Conservation (phyloP, 768 basidiomycete species). For the Kwoniella dendrophila region DNA sequence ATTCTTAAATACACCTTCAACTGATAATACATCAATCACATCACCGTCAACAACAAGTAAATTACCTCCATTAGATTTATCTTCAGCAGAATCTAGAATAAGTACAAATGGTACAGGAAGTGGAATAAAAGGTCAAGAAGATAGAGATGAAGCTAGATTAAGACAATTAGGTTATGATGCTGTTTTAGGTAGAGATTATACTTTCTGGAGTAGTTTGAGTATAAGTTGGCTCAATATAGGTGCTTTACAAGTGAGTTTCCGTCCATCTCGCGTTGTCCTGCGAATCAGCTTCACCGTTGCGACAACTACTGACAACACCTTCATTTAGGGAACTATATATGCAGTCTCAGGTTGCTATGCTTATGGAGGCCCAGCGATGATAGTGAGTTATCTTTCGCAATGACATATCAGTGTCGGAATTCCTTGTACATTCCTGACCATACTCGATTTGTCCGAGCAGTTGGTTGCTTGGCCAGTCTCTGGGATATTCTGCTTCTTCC, state of each 20-base stretch:
- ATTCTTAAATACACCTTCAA: slow-evolving; percentile 1
- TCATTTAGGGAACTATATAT: slow-evolving; percentile 46
- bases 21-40: neutral
- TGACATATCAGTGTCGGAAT: slow-evolving; percentile 1
- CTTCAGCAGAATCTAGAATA: slow-evolving; percentile 3
- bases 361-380: slow-evolving; percentile 54
- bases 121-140: slow-evolving; percentile 25
- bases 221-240: slow-evolving; percentile 53
- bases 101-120: neutral
- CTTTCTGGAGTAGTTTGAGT: slow-evolving; percentile 53
- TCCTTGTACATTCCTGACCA: neutral
- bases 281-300: neutral
- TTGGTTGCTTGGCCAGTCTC: slow-evolving; percentile 53
- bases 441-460: slow-evolving; percentile 21
- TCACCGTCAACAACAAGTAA: neutral
- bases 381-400: slow-evolving; percentile 33
- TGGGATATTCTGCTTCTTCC: slow-evolving; percentile 40
- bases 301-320: neutral
- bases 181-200: slow-evolving; percentile 53
- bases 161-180: slow-evolving; percentile 53
- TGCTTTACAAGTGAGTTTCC: slow-evolving; percentile 32
- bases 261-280: neutral
- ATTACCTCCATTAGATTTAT: slow-evolving; percentile 1
- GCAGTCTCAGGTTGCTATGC: slow-evolving; percentile 50
- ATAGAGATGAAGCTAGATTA: slow-evolving; percentile 41